These are phyloP conservation scores for Xerocomus potaroensis DNA, from an alignment of 768 basidiomycete species.

Conservation along the genomic window DNA sequence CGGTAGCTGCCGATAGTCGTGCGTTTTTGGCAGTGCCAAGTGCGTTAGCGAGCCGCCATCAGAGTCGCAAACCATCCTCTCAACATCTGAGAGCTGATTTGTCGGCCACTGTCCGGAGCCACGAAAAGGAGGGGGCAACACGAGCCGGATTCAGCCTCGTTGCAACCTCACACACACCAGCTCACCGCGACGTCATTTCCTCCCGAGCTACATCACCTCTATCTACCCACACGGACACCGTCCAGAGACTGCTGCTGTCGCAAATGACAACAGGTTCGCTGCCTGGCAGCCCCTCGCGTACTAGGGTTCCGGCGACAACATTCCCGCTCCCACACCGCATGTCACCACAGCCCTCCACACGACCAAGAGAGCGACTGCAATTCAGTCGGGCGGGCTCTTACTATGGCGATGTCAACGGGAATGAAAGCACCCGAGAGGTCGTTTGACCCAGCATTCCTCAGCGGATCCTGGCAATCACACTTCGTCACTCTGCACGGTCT, in stretches of 20 bases:
- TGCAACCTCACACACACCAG: slow-evolving; percentile 21
- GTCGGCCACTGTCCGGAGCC: slow-evolving; percentile 24
- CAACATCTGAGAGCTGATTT: slow-evolving; percentile 29
- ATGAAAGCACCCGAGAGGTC: slow-evolving; percentile 21
- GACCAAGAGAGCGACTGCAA: slow-evolving; percentile 12
- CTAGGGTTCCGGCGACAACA: slow-evolving; percentile 8
- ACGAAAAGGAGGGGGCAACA: slow-evolving; percentile 23
- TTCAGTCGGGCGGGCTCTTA: slow-evolving; percentile 20
- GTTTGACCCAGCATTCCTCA: slow-evolving; percentile 5
- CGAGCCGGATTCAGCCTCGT: slow-evolving; percentile 30
- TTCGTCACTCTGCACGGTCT: slow-evolving; percentile 8
- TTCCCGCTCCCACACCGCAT: slow-evolving; percentile 18
- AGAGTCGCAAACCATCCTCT: slow-evolving; percentile 29
- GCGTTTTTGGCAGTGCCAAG: slow-evolving; percentile 28
- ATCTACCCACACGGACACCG: slow-evolving; percentile 15
- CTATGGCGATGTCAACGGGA: slow-evolving; percentile 29
- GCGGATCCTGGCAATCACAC: slow-evolving; percentile 8
- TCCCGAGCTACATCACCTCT: slow-evolving; percentile 22
- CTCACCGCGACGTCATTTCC: slow-evolving; percentile 24
- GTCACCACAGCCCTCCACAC: slow-evolving; percentile 30
- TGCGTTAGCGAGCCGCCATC: slow-evolving; percentile 24
- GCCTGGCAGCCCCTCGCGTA: slow-evolving; percentile 14
- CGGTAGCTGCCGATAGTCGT: slow-evolving; percentile 28
- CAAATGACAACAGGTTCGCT: slow-evolving; percentile 14
- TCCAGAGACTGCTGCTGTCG: slow-evolving; percentile 18